Conservation (phyloP, 495 filamentous ascomycete species). For the Penicillium maclennaniae region DNA sequence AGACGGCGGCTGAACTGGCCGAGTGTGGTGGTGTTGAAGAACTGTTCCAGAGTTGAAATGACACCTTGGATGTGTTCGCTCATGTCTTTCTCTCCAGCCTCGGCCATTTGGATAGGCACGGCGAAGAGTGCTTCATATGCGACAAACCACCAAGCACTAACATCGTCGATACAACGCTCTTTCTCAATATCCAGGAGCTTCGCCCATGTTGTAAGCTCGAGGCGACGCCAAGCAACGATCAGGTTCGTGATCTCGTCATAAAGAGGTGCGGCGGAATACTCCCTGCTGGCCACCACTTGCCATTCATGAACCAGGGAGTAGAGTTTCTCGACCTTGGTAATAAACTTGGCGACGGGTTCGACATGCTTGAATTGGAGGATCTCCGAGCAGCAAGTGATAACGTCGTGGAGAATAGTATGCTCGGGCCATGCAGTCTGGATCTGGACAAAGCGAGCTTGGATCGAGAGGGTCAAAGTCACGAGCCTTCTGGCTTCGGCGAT, state of each 20-base stretch:
- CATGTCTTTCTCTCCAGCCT: conserved; percentile 52
- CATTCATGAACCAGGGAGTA: conserved; percentile 82
- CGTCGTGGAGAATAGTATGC: conserved; percentile 70
- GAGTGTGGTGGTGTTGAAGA: conserved; percentile 67
- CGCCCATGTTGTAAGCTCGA: conserved; percentile 90
- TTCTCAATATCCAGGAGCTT: conserved; percentile 83
- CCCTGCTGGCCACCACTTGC: conserved; percentile 82
- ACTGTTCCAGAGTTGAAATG: conserved; percentile 65
- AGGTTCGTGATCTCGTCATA: conserved; percentile 72
- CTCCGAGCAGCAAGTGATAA: conserved; percentile 67
- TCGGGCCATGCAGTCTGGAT: conserved; percentile 69
- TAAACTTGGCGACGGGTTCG: conserved; percentile 81
- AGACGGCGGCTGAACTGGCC: conserved; percentile 78
- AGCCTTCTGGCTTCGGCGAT: conserved; percentile 68
- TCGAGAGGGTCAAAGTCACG: conserved; percentile 57
- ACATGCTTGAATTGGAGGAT: conserved; percentile 68
- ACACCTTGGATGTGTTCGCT: conserved; percentile 61
- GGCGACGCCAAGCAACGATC: conserved; percentile 79
- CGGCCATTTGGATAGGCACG: conserved; percentile 59
- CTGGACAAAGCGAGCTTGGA: conserved; percentile 64
- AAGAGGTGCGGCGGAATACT: conserved; percentile 61
- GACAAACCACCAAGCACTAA: conserved; percentile 93
- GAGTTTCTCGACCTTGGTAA: conserved; percentile 80
- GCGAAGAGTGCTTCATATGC: conserved; percentile 85
- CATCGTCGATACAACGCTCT: conserved; percentile 66